These are phyloP conservation scores for Cutaneotrichosporon sp. DNA, from an alignment of 1,284 basidiomycete genomes.

Conservation along the genomic window DNA sequence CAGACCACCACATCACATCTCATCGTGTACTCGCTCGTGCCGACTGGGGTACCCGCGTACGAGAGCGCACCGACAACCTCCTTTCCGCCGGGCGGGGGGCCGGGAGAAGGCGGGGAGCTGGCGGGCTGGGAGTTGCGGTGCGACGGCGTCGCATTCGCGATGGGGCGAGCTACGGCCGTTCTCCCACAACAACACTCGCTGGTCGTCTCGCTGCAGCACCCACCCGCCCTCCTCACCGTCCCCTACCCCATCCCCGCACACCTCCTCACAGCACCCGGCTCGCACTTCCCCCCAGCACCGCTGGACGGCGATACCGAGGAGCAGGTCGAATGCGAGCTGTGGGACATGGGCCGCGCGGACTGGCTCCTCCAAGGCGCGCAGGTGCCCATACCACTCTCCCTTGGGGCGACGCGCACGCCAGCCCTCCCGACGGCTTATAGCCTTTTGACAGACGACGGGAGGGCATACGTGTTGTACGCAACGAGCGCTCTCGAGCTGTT, in stretches of 20 bases:
- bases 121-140: constrained; percentile 73
- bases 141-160: constrained; percentile 54
- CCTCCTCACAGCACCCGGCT: constrained; percentile 31
- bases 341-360: constrained; percentile 39
- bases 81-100: constrained; percentile 66
- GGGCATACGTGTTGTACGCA: constrained; percentile 50
- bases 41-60: constrained; percentile 58
- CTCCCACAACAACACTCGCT: constrained; percentile 38
- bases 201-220: constrained; percentile 41
- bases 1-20: constrained; percentile 77
- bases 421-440: constrained; percentile 44
- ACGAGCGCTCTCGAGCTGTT: constrained; percentile 24
- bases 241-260: constrained; percentile 43
- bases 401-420: constrained; percentile 31
- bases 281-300: constrained; percentile 46
- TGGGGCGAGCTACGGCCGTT: constrained; percentile 35
- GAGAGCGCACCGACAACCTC: constrained; percentile 48
- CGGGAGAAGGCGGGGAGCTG: constrained; percentile 81
- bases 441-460: constrained; percentile 51
- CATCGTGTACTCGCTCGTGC: constrained; percentile 69
- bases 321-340: constrained; percentile 47
- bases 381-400: constrained; percentile 24
- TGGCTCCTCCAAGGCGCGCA: constrained; percentile 31
- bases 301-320: constrained; percentile 46
- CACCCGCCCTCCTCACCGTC: constrained; percentile 40